Evolutionary conservation across 139 green algal species (phyloP), one percentile per base, ranked within the genome.

Genomic region (Chlamydomonas eustigma): DNA sequence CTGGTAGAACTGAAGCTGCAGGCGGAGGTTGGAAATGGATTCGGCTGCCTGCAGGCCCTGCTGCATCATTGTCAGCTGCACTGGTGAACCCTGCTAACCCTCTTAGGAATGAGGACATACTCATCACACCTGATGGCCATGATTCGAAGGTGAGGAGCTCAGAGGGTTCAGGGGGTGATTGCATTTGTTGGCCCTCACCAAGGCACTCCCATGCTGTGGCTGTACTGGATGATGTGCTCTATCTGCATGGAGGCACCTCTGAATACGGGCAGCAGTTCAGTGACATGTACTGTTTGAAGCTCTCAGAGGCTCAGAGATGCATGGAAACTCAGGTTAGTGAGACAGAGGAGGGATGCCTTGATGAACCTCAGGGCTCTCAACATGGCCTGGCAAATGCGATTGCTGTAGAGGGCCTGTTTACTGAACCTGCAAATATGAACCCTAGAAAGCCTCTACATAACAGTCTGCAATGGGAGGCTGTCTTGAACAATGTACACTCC

Each of bases 231-330:
- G 76, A 66, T 31, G 31, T 39, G 24, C 74, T 88, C 70, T 88
- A 81, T 64, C 31, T 88, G 8, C 80, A 88, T 75, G 84, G 84
- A 31, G 84, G 84, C 25, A 82, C 76, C 31, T 50, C 52, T 12
- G 78, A 68, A 28, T 88, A 88, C 65, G 77, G 77, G 12, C 1
- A 39, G 6, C 72, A 85, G 34, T 70, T 74, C 5, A 18, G 8
- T 25, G 78, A 86, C 37, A 74, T 81, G 63, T 82, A 66, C 34
- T 72, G 69, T 65, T 51, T 88, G 71, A 35, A 80, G 22, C 73
- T 85, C 24, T 50, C 51, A 3, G 12, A 73, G n/a, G 65, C 28
- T 28, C 4, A 31, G 4, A 22, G 12, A 12, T 58, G 12, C 44
- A 12, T 58, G 44, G 44, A 58, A 58, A 58, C 44, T 28, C 12